phyloP scores from a whole-genome alignment of 139 green algal species.

The Coccomyxa sp. region DNA sequence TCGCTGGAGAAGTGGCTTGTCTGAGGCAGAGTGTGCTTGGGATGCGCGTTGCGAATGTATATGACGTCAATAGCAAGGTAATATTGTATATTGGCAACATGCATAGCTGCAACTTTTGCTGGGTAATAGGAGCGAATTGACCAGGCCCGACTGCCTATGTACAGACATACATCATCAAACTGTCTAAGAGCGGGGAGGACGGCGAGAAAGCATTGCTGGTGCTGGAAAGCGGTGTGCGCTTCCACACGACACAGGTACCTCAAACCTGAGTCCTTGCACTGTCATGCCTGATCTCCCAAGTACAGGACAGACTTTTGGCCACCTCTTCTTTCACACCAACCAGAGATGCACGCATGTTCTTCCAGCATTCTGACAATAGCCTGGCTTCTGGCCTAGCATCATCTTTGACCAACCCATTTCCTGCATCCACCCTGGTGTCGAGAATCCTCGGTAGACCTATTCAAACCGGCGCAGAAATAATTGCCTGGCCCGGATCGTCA shows the following conservation, averaged over 20 bases:
- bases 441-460: neutral
- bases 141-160: neutral
- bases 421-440: neutral
- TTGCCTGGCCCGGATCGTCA: neutral
- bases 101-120: neutral
- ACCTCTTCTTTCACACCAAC: neutral
- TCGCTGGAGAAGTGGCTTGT: conserved; percentile 86
- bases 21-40: conserved; percentile 73
- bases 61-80: conserved; percentile 90
- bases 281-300: neutral
- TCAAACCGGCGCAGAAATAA: neutral
- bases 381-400: neutral
- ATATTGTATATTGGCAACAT: neutral
- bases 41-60: conserved; percentile 88
- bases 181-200: conserved; percentile 81
- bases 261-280: neutral
- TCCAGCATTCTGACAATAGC: neutral
- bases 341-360: neutral
- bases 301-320: neutral
- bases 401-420: neutral
- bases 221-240: conserved; percentile 81
- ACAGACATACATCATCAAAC: conserved; percentile 85
- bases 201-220: conserved; percentile 91
- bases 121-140: neutral
- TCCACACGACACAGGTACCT: conserved; percentile 83